Base-by-base conservation (phyloP, 2,329 filamentous ascomycete species). In the Botrytis fragariae region DNA sequence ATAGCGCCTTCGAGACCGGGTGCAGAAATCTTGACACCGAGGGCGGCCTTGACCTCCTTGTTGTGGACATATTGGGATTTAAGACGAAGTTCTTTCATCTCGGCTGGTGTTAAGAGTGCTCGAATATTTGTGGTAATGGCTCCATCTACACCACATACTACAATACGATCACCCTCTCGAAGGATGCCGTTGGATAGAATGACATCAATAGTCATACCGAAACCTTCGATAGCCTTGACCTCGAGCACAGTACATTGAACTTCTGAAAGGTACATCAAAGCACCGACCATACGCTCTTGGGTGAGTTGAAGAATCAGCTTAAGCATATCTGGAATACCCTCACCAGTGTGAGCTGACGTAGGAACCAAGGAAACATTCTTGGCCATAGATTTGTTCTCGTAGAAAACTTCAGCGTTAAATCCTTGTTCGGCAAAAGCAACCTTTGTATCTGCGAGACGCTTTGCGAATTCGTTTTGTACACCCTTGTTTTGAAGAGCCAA, bases 51-150 rank as follows among this genome's bases (percentile, higher is more conserved):
- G 85, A 98, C 95, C 83, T 97, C 94, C 86, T 99, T 98, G 86
- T 99, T 98, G 86, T 99, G 97, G 44, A 99, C 95, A 80, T 99
- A 99, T 76, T 91, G 89, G 4, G 95, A 97, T 85, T 98, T 98
- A 79, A 99, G 89, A 82, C 97, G 94, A 77, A 99, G 84, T 83
- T 99, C 96, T 81, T 94, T 96, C 82, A 99, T 90, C 74, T 94
- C 93, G 18, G 94, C 95, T 2, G 96, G 96, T 5, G 96, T 99
- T 70, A 99, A 87, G 39, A 99, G 88, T 22, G 96, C 97, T 84
- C 96, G 90, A 79, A 99, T 96, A 78, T 98, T 98, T 10, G 96
- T 99, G 74, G 91, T 90, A 81, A 99, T 99, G 70, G 94, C 91
- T 42, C 97, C 96, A 81, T 98, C 96, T n/a, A 95, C 93, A 87